These are phyloP conservation scores for Gastrolobium villosum DNA, from an alignment of 306 rosid genomes.

Conservation along the genomic window DNA sequence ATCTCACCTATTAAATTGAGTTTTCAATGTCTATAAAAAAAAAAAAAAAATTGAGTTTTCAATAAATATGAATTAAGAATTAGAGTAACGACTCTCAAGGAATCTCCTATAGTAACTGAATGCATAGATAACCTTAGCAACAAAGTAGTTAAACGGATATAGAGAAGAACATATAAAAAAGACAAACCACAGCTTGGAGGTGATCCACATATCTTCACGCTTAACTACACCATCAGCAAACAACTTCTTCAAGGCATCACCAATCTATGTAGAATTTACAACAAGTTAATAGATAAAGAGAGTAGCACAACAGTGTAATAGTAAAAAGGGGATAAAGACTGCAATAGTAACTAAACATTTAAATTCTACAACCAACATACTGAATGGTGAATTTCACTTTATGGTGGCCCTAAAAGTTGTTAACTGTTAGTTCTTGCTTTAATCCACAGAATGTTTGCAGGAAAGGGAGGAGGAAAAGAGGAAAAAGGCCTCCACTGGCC, in stretches of 20 bases:
- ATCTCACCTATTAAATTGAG: not conserved
- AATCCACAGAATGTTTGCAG: not conserved
- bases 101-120: not conserved
- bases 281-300: conserved; percentile 13
- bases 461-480: not conserved
- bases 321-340: conserved; percentile 5
- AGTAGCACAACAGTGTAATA: not conserved
- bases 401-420: not conserved
- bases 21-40: too few species aligned
- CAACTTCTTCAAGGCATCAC: conserved; percentile 57
- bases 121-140: not conserved
- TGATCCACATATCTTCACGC: conserved; percentile 64
- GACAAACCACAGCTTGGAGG: conserved; percentile 68
- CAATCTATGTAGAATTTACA: conserved; percentile 53
- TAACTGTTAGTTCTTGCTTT: conserved; percentile 9
- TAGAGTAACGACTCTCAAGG: not conserved
- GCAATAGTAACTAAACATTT: not conserved
- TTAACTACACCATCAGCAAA: conserved; percentile 59
- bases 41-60: too few species aligned
- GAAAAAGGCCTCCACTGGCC: conserved; percentile 1
- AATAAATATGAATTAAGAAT: not conserved
- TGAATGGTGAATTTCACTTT: conserved; percentile 33
- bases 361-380: conserved; percentile 28
- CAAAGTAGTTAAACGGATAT: conserved; percentile 9
- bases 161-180: conserved; percentile 4